Evolutionary conservation across 164 flowering plant genomes (phyloP), one percentile per base, ranked within the genome.

Genomic region (Piper longum): DNA sequence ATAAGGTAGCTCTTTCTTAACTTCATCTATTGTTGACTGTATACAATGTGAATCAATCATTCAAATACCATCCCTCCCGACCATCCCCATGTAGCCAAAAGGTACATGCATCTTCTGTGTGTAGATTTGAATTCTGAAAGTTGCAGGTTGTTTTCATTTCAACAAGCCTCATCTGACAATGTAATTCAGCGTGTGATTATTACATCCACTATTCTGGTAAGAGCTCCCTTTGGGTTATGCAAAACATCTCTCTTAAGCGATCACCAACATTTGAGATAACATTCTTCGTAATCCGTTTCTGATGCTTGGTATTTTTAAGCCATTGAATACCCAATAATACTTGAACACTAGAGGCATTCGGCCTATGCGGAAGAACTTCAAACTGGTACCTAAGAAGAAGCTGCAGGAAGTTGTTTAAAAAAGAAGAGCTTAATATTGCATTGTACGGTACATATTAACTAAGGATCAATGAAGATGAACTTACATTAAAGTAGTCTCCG

Each of bases 401-500:
- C 98, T 89, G 96, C 79, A 80, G 70, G 60, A n/a, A 45, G 56
- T 26, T 26, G 36, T 26, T 26, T 26, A 9, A 57, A 14, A 45
- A 65, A 52, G 41, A 11, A 1, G 16, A 16, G 7, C 57, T 16
- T 11, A 5, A 48, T 5, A 56, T 13, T 11, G 59, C 69, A 39
- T 45, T 64, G 56, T 52, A 1, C 42, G 36, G n/a, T 56, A 16
- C 58, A 42, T 5, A 48, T 48, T 48, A 2, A 6, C 42, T 19
- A 13, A n/a, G 56, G 12, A 18, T 18, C 36, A 64, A 18, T 40
- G 41, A 40, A 45, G 51, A 19, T 63, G 58, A 39, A 17, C 83
- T 26, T 86, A 92, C 98, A 66, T 76, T 89, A 73, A 86, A 93
- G 71, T 80, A 78, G 71, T 93, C 98, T 14, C 92, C 92, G 18